Evolutionary conservation across 2,329 filamentous ascomycete species (phyloP).

Genomic region (Botryotinia globosa): DNA sequence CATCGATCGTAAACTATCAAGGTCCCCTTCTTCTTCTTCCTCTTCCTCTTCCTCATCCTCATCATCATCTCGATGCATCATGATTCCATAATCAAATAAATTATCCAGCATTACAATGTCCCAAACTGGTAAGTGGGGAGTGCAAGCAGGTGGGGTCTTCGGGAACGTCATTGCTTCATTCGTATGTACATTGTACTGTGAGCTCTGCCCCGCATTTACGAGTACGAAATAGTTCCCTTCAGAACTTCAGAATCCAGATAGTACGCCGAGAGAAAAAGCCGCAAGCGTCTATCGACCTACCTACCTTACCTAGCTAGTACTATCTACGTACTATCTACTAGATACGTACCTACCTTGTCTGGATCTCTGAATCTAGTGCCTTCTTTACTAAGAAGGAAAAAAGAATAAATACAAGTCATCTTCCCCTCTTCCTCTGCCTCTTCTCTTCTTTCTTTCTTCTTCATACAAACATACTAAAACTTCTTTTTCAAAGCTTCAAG

Average conservation of each 20-base stretch:
- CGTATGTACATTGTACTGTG: too few relatives aligned
- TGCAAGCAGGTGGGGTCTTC: not conserved
- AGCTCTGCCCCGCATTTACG: slow-evolving; percentile 1
- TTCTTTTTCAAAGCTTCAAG: not conserved
- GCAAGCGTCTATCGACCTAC: not conserved
- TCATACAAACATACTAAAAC: not conserved
- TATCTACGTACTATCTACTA: too few relatives aligned
- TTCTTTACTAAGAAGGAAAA: not conserved
- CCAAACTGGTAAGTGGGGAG: not conserved
- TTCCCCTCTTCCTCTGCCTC: not conserved
- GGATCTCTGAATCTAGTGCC: not conserved
- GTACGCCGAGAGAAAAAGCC: not conserved
- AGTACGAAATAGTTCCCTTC: not conserved
- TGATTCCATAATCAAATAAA: not conserved
- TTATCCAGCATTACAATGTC: not conserved
- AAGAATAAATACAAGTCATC: slow-evolving; percentile 1
- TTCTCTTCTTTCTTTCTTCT: not conserved
- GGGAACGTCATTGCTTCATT: slow-evolving; percentile 5
- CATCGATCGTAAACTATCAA: not conserved
- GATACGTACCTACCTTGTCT: not conserved
- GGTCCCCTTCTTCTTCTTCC: not conserved
- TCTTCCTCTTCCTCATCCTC: not conserved
- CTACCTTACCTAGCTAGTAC: too few relatives aligned
- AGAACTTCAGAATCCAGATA: too few relatives aligned
- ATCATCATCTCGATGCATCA: not conserved